Evolutionary conservation across 2,329 filamentous ascomycete genomes (phyloP).

Genomic region (Clarireedia hainanense): DNA sequence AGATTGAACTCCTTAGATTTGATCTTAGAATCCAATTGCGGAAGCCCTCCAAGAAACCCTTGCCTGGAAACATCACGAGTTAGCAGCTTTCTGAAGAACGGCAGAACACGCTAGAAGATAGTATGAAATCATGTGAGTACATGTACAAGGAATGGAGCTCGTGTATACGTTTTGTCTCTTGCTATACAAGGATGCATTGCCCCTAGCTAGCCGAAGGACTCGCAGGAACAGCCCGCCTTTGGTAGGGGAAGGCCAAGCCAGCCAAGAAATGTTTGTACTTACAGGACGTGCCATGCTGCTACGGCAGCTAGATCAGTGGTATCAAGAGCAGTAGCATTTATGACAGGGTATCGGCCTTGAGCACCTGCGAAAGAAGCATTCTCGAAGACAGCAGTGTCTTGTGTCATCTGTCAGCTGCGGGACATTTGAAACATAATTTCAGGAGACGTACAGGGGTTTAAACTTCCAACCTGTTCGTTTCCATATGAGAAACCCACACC

Average conservation of each 20-base stretch:
- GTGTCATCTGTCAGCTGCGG: neutral
- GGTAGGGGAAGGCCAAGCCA: neutral
- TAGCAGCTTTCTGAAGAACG: neutral
- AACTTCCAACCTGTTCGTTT: slow-evolving; percentile 20
- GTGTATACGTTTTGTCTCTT: no score
- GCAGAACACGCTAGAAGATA: neutral
- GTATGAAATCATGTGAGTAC: neutral
- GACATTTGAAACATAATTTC: neutral
- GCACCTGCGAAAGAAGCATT: slow-evolving; percentile 15
- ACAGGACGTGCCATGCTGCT: slow-evolving; percentile 45
- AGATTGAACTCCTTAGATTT: slow-evolving; percentile 38
- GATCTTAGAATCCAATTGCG: slow-evolving; percentile 27
- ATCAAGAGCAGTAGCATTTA: slow-evolving; percentile 40
- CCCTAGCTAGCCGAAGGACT: neutral
- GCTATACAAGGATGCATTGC: neutral
- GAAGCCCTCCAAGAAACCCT: slow-evolving; percentile 42
- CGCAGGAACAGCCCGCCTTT: neutral
- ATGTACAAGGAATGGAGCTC: neutral
- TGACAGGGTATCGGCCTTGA: slow-evolving; percentile 19
- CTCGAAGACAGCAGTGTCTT: slow-evolving; percentile 9
- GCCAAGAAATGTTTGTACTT: neutral
- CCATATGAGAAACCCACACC: slow-evolving; percentile 63
- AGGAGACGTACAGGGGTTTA: slow-evolving; percentile 12
- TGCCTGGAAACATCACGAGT: slow-evolving; percentile 28
- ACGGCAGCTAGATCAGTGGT: slow-evolving; percentile 49